These are phyloP conservation scores for Buddleja alternifolia DNA, from an alignment of 257 asterid species.

Conservation along the genomic window DNA sequence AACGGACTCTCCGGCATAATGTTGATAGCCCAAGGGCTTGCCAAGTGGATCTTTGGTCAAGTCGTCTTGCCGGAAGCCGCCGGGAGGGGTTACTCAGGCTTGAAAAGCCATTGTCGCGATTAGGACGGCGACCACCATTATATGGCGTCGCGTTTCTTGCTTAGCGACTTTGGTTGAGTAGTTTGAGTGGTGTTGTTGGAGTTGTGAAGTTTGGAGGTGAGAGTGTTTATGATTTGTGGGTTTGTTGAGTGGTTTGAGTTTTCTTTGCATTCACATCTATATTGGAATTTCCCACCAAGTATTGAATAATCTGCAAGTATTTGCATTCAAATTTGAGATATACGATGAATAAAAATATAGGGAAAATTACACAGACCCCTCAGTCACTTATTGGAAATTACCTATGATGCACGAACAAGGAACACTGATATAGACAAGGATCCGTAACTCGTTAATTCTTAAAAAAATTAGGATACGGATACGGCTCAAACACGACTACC, in stretches of 20 bases:
- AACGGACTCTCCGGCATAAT: constrained; percentile 48
- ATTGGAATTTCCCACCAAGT: constrained; percentile 26
- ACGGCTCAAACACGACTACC: no score
- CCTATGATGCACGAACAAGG: no score
- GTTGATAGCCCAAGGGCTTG: constrained; percentile 4
- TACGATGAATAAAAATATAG: no score
- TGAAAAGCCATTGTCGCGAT: constrained; percentile 53
- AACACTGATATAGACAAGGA: no score
- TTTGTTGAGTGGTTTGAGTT: background rate
- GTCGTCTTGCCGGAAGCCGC: constrained; percentile 45
- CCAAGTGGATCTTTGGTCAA: background rate
- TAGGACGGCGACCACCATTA: constrained; percentile 52
- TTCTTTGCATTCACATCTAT: constrained; percentile 34
- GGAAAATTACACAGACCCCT: no score
- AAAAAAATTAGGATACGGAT: no score
- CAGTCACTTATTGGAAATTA: no score
- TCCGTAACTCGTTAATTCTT: no score
- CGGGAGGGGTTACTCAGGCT: constrained; percentile 44
- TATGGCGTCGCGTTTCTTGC: constrained; percentile 41
- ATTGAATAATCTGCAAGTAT: constrained; percentile 39
- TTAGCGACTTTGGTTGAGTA: constrained; percentile 39
- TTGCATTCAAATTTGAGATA: background rate
- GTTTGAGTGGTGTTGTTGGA: background rate
- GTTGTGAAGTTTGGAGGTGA: background rate
- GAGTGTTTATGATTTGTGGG: background rate